These are phyloP conservation scores for Lipomyces oligophaga DNA, from an alignment of 805 yeast species.

Conservation along the genomic window DNA sequence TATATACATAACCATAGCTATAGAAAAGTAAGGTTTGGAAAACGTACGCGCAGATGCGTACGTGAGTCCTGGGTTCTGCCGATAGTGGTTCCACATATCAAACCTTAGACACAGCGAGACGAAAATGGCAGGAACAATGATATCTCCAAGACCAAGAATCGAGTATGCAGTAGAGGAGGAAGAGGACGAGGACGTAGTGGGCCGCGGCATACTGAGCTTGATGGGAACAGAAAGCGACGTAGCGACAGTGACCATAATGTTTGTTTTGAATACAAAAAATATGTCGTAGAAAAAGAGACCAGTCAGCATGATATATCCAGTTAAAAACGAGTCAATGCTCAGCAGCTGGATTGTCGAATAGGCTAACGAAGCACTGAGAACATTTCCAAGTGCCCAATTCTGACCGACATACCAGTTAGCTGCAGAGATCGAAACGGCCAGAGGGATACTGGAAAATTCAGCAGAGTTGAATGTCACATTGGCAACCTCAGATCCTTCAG, in stretches of 20 bases:
- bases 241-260: conserved; percentile 62
- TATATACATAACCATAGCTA: conserved; percentile 48
- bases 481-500: conserved; percentile 15
- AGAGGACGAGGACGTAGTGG: conserved; percentile 17
- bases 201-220: conserved; percentile 47
- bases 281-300: conserved; percentile 60
- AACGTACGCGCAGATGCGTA: conserved; percentile 35
- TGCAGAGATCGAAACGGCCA: conserved; percentile 25
- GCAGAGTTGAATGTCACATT: conserved; percentile 21
- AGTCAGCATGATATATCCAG: conserved; percentile 45
- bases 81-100: conserved; percentile 47
- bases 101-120: conserved; percentile 52
- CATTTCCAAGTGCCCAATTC: conserved; percentile 50
- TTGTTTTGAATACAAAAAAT: conserved; percentile 62
- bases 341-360: conserved; percentile 43
- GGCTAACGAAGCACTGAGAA: conserved; percentile 44
- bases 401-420: conserved; percentile 32
- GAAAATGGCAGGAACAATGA: conserved; percentile 57
- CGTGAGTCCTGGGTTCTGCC: conserved; percentile 31
- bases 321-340: conserved; percentile 45
- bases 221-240: conserved; percentile 52
- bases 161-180: conserved; percentile 7
- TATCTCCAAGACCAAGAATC: conserved; percentile 63
- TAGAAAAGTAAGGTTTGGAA: conserved; percentile 46
- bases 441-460: conserved; percentile 21